Evolutionary conservation across 2,329 filamentous ascomycete species (phyloP), one percentile per base, ranked within the genome.

Genomic region (Sporothrix phasma): DNA sequence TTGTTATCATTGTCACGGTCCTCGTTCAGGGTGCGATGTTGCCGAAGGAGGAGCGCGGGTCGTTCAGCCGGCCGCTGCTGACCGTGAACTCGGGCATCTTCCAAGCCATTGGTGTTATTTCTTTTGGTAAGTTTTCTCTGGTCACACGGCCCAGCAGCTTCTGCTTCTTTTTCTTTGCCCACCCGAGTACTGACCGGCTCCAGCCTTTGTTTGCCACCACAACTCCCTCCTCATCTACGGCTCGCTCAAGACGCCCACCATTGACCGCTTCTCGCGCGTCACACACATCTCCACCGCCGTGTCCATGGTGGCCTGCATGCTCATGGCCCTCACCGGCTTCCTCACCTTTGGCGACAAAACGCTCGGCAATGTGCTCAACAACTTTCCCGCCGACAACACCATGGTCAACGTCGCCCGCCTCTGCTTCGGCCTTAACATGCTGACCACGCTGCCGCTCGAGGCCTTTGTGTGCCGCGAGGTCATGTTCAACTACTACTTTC

Each of bases 151-250:
- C 5, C 7, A n/a, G 13, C 22, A 45, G 22, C 19, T 19, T 54
- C 22, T 22, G 56, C 8, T 37, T 3, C 13, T 6, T 22, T 47
- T 24, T 15, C 0, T 31, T 8, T 22, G 6, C 13, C 17, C 10
- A 17, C 43, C 1, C 15, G 34, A 11, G 24, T 51, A 46, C 63
- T 65, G 5, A 47, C 19, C 5, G 8, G 3, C 29, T 19, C 19
- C 65, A 83, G 85, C 85, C 59, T 88, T 88, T 67, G 85, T 88
- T 68, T 88, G 85, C 74, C 85, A 99, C 74, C 94, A 99, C 79
- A 99, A 99, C 78, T 96, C 91, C 61, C 87, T 99, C 66, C 82
- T 99, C 64, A 99, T 99, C 73, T 99, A 99, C 76, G 93, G 93
- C 69, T 97, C 93, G 2, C 84, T 99, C 67, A 88, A 89, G 70